Conservation (phyloP, 306 rosid genomes). For the Rubus idaeus region DNA sequence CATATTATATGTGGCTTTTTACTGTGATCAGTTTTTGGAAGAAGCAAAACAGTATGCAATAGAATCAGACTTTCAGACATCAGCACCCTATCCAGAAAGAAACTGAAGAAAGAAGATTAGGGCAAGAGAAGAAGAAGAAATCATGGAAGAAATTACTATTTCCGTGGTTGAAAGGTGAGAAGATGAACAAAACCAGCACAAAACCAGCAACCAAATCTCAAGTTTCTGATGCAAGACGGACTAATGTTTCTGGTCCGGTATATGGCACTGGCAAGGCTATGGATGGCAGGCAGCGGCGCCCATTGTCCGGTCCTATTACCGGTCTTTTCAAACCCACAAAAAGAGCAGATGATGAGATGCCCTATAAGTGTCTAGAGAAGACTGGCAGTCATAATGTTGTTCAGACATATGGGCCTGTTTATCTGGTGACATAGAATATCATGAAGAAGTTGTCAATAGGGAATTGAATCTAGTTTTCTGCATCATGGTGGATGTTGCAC, state of each 20-base stretch:
- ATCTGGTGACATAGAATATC: constrained; percentile 50
- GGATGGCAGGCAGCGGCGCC: constrained; percentile 32
- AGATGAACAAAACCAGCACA: constrained; percentile 35
- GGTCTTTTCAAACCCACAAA: constrained; percentile 50
- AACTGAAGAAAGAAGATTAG: constrained; percentile 31
- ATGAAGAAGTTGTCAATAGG: neutral
- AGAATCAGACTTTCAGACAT: constrained; percentile 37
- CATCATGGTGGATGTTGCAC: neutral
- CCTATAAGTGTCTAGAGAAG: constrained; percentile 51
- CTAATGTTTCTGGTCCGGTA: constrained; percentile 70
- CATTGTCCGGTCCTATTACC: constrained; percentile 61
- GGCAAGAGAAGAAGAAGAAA: constrained; percentile 44
- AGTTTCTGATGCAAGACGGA: constrained; percentile 30
- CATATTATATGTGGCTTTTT: neutral
- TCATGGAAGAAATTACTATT: constrained; percentile 62
- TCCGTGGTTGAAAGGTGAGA: constrained; percentile 75
- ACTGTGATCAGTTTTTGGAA: constrained; percentile 60
- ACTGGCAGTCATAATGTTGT: constrained; percentile 31
- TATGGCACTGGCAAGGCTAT: constrained; percentile 21
- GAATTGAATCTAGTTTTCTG: neutral
- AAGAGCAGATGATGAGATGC: constrained; percentile 41
- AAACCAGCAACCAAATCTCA: constrained; percentile 29
- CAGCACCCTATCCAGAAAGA: constrained; percentile 47
- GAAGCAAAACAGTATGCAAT: constrained; percentile 63
- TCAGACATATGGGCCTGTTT: constrained; percentile 64